Evolutionary conservation across 1,284 basidiomycete genomes (phyloP).

Genomic region (Malassezia dermatis): DNA sequence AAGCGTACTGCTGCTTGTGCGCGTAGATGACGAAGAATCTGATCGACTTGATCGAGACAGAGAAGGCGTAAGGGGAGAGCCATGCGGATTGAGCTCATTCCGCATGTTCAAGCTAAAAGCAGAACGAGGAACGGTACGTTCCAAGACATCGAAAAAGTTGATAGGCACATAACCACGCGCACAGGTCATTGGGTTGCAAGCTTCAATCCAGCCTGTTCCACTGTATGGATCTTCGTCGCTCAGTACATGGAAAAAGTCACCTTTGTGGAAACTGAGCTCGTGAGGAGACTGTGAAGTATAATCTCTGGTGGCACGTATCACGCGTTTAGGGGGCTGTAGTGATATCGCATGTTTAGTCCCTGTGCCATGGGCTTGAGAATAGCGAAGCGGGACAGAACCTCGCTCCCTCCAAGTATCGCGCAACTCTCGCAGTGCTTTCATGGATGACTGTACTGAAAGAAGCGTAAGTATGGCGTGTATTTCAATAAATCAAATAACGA

Average conservation of each 20-base stretch:
- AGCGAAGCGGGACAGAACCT: slow-evolving; percentile 13
- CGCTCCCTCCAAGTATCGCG: slow-evolving; percentile 39
- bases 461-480: not conserved
- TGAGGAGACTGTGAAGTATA: slow-evolving; percentile 67
- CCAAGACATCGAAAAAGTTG: slow-evolving; percentile 59
- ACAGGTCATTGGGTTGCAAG: slow-evolving; percentile 67
- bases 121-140: slow-evolving; percentile 24
- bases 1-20: not conserved
- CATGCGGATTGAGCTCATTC: slow-evolving; percentile 30
- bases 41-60: slow-evolving; percentile 21
- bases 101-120: not conserved
- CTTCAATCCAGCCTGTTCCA: slow-evolving; percentile 50
- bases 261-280: slow-evolving; percentile 80
- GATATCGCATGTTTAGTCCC: slow-evolving; percentile 22
- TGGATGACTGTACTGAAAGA: slow-evolving; percentile 4
- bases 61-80: slow-evolving; percentile 31
- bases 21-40: not conserved
- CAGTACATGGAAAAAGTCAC: slow-evolving; percentile 95
- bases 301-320: slow-evolving; percentile 71
- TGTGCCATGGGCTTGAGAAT: slow-evolving; percentile 19
- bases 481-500: not conserved
- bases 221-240: slow-evolving; percentile 55
- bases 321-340: slow-evolving; percentile 71
- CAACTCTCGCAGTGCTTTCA: slow-evolving; percentile 45
- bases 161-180: slow-evolving; percentile 85